Evolutionary conservation across 2,329 filamentous ascomycete genomes (phyloP).

Genomic region (Xylaria arbuscula): DNA sequence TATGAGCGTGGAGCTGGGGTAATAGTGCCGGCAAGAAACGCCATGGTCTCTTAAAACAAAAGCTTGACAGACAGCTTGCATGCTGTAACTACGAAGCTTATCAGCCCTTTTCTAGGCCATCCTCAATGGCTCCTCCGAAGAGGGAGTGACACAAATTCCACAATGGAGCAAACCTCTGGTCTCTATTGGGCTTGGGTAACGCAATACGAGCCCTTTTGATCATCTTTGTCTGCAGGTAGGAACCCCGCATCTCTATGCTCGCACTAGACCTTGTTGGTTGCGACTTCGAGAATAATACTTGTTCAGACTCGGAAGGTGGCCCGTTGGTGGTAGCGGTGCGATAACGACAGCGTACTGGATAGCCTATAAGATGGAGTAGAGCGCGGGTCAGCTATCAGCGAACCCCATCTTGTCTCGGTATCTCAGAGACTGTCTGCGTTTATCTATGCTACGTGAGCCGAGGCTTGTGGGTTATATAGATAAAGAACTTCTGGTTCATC

Average conservation of each 20-base stretch:
- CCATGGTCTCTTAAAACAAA: neutral
- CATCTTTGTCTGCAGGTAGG: neutral
- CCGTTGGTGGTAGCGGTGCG: slow-evolving; percentile 25
- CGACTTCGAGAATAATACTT: slow-evolving; percentile 18
- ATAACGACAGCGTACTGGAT: slow-evolving; percentile 13
- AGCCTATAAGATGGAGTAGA: slow-evolving; percentile 28
- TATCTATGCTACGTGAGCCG: neutral
- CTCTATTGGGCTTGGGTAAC: neutral
- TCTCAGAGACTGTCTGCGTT: neutral
- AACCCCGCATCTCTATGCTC: slow-evolving; percentile 32
- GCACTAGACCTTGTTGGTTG: slow-evolving; percentile 21
- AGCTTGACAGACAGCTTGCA: slow-evolving; percentile 13
- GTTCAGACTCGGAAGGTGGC: slow-evolving; percentile 38
- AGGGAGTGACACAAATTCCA: neutral
- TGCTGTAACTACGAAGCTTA: neutral
- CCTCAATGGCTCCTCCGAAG: neutral
- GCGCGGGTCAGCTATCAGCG: slow-evolving; percentile 25
- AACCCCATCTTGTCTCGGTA: slow-evolving; percentile 14
- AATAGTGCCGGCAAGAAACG: slow-evolving; percentile 7
- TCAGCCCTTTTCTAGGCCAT: neutral
- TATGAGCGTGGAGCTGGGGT: neutral
- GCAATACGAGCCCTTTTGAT: slow-evolving; percentile 1
- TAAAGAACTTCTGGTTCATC: slow-evolving; percentile 9
- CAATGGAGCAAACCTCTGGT: neutral
- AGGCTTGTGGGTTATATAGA: slow-evolving; percentile 12